A percentile compares a stretch with the other conserved stretches of the same genome.
These are phyloP conservation scores for Camelina sativa DNA, from an alignment of 345 rosid species.

Conservation along the genomic window DNA sequence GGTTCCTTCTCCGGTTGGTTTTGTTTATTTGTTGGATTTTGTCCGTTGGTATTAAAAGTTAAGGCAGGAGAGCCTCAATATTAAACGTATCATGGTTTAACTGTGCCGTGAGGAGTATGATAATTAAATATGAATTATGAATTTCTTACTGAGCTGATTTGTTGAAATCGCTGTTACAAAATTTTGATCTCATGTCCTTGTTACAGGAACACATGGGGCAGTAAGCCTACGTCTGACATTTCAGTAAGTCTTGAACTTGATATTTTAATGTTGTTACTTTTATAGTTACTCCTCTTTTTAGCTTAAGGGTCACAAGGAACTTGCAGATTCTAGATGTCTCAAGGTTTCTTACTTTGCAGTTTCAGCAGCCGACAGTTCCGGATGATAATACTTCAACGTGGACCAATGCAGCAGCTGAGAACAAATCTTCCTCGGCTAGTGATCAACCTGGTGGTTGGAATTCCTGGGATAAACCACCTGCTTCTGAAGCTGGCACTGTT, in stretches of 20 bases:
- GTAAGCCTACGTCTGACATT: constrained; percentile 39
- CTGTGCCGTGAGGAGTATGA: constrained; percentile 16
- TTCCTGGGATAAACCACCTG: constrained; percentile 59
- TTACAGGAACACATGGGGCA: constrained; percentile 42
- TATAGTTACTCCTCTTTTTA: too few relatives aligned
- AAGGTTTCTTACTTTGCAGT: constrained; percentile 23
- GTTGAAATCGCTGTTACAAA: neutral
- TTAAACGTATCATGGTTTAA: constrained; percentile 7
- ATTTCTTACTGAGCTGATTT: constrained; percentile 12
- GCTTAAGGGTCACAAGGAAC: neutral
- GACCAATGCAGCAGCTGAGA: constrained; percentile 54
- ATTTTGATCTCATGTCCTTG: constrained; percentile 3
- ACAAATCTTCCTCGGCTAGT: constrained; percentile 43
- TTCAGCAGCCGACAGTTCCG: constrained; percentile 29
- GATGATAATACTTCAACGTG: constrained; percentile 43
- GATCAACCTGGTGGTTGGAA: constrained; percentile 54
- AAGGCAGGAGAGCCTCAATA: constrained; percentile 21
- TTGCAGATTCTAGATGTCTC: constrained; percentile 8
- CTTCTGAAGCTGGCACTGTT: constrained; percentile 45
- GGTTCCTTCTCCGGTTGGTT: constrained; percentile 1
- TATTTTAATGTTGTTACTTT: constrained; percentile 1
- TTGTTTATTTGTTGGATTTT: constrained; percentile 3
- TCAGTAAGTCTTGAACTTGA: constrained; percentile 14
- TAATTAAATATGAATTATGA: neutral
- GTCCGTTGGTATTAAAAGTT: neutral